These are phyloP conservation scores for Protea cynaroides DNA, from an alignment of 164 flowering plant species.

Conservation along the genomic window DNA sequence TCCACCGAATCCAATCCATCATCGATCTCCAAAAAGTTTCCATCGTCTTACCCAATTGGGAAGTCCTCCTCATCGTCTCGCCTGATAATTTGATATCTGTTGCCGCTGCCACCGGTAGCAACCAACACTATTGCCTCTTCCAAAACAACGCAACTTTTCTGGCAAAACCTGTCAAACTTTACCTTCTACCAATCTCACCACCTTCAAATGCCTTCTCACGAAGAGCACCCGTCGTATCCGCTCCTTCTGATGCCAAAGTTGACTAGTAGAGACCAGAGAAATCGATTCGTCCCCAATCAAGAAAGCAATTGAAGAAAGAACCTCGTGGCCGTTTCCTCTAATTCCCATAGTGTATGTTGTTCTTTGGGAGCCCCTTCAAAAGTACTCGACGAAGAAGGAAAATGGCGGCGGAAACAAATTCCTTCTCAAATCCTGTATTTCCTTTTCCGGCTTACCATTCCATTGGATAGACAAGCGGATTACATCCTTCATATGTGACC, in stretches of 20 bases:
- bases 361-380: slow-evolving; percentile 96
- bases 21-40: slow-evolving; percentile 20
- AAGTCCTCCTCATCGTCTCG: slow-evolving; percentile 44
- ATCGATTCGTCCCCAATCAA: too few relatives aligned
- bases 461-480: slow-evolving; percentile 75
- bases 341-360: slow-evolving; percentile 93
- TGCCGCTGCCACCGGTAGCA: not conserved
- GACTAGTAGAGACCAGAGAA: too few relatives aligned
- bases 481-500: slow-evolving; percentile 88
- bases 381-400: slow-evolving; percentile 94
- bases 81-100: too few relatives aligned
- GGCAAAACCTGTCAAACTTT: slow-evolving; percentile 38
- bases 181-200: slow-evolving; percentile 22
- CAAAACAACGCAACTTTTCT: too few relatives aligned
- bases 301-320: too few relatives aligned
- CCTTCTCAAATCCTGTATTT: slow-evolving; percentile 66
- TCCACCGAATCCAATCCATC: not conserved
- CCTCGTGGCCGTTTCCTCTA: slow-evolving; percentile 82
- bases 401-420: slow-evolving; percentile 90
- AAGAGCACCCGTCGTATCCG: slow-evolving; percentile 34
- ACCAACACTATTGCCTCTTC: slow-evolving; percentile 33
- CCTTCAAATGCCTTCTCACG: slow-evolving; percentile 57
- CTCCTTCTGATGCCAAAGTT: too few relatives aligned
- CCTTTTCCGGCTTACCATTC: slow-evolving; percentile 86
- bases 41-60: slow-evolving; percentile 69